Conservation (phyloP, 371 early-diverging fungal species). For the Apophysomyces trapeziformis region DNA sequence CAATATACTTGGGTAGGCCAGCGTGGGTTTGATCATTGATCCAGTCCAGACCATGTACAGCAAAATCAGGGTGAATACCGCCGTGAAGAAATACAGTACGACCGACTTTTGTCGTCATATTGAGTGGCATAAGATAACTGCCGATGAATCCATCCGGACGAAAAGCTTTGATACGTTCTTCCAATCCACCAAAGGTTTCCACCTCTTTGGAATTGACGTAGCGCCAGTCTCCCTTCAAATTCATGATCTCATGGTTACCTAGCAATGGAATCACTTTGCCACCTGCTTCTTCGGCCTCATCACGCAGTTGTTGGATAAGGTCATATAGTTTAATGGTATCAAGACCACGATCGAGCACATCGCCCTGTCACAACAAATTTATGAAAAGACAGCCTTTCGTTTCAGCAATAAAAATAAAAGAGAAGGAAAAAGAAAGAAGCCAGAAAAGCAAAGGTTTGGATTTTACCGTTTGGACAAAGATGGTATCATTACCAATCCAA, state of each 20-base stretch:
- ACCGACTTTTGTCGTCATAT: constrained; percentile 66
- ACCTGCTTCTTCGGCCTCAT: constrained; percentile 62
- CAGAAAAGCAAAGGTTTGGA: neutral
- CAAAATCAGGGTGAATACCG: constrained; percentile 61
- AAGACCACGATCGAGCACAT: constrained; percentile 74
- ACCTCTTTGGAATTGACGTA: constrained; percentile 73
- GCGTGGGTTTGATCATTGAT: constrained; percentile 58
- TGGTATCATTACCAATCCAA: constrained; percentile 69
- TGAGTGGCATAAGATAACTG: constrained; percentile 52
- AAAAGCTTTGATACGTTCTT: constrained; percentile 60
- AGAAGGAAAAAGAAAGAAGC: neutral
- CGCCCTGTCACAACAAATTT: constrained; percentile 51
- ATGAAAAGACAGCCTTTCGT: too few species aligned
- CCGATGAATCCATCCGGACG: constrained; percentile 72
- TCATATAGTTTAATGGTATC: constrained; percentile 74
- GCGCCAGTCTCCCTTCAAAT: constrained; percentile 69
- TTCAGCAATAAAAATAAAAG: neutral
- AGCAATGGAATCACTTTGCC: constrained; percentile 63
- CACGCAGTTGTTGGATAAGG: constrained; percentile 57
- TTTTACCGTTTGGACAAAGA: constrained; percentile 54
- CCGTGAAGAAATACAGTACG: constrained; percentile 78
- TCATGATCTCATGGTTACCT: constrained; percentile 83
- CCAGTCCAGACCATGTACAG: constrained; percentile 56
- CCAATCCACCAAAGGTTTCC: constrained; percentile 64
- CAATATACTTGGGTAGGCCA: constrained; percentile 35